Conservation (phyloP, 1,284 basidiomycete species). For the Cutaneotrichosporon sp. region DNA sequence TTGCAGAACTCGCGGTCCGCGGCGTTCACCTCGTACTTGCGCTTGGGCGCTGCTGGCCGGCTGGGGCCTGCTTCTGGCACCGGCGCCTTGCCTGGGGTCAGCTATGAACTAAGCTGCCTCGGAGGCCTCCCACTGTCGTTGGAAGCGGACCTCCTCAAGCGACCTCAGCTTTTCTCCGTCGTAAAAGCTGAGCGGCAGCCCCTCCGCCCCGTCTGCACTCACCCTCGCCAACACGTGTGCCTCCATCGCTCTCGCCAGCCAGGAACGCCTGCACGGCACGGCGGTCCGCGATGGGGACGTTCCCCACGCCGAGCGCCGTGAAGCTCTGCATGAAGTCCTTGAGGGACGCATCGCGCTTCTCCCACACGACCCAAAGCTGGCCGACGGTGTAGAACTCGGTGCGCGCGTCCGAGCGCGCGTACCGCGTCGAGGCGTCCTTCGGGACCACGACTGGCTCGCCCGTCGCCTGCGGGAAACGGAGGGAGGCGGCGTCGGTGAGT, state of each 20-base stretch:
- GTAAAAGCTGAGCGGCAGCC: too few relatives aligned
- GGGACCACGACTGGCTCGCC: conserved; percentile 56
- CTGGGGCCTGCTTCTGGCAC: conserved; percentile 51
- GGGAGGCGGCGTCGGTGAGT: conserved; percentile 64
- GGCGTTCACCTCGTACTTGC: conserved; percentile 74
- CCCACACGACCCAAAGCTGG: conserved; percentile 78
- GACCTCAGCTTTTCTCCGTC: too few relatives aligned
- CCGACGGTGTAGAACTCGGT: conserved; percentile 74
- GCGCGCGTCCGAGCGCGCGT: conserved; percentile 57
- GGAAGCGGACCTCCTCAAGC: too few relatives aligned
- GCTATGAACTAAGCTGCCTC: conserved; percentile 16
- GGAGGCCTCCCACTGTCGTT: too few relatives aligned
- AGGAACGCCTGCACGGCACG: conserved; percentile 81
- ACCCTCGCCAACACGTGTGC: conserved; percentile 63
- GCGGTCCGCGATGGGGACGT: conserved; percentile 82
- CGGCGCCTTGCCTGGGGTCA: conserved; percentile 31
- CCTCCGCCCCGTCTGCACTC: too few relatives aligned
- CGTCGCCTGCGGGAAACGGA: conserved; percentile 61
- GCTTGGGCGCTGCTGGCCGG: conserved; percentile 62
- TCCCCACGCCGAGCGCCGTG: conserved; percentile 68
- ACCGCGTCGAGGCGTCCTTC: conserved; percentile 73
- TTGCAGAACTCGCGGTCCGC: conserved; percentile 81
- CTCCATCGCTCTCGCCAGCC: conserved; percentile 61
- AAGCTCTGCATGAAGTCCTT: conserved; percentile 86
- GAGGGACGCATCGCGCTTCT: conserved; percentile 67